Evolutionary conservation across 305 asterid genomes (phyloP).

Genomic region (Fraxinus platypoda): DNA sequence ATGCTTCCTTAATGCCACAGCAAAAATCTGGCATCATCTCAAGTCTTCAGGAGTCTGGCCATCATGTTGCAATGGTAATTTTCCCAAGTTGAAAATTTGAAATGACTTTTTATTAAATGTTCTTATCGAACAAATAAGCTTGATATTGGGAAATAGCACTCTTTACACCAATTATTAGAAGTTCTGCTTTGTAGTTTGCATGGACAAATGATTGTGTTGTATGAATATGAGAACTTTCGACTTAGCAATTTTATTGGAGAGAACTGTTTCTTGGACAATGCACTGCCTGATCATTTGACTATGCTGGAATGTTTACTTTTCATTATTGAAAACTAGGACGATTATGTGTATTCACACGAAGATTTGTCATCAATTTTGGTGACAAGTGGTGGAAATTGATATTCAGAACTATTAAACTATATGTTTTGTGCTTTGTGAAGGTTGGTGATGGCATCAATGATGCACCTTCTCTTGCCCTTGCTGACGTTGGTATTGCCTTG

Average conservation of each 20-base stretch:
- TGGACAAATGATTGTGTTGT: constrained; percentile 10
- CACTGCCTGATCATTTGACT: not conserved
- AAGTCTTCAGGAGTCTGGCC: constrained; percentile 79
- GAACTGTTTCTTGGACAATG: not conserved
- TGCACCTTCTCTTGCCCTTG: constrained; percentile 97
- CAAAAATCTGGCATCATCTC: constrained; percentile 77
- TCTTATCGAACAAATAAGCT: not conserved
- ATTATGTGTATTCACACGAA: not conserved
- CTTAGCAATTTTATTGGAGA: not conserved
- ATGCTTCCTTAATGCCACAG: constrained; percentile 81
- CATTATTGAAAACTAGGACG: not conserved
- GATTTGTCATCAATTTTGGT: not conserved
- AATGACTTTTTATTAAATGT: not conserved
- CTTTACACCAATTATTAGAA: not conserved
- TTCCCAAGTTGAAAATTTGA: not conserved
- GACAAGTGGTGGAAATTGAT: constrained; percentile 4
- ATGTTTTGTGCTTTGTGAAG: constrained; percentile 39
- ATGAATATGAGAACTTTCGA: not conserved
- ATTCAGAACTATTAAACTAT: not conserved
- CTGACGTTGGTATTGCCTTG: constrained; percentile 96
- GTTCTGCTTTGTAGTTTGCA: not conserved
- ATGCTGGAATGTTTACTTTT: not conserved
- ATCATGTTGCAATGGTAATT: constrained; percentile 86
- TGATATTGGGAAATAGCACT: not conserved
- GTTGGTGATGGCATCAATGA: constrained; percentile 99